A percentile compares a stretch with the other conserved stretches of the same genome.
phyloP scores from a whole-genome alignment of 108 stramenopile genomes.

The Skeletonema potamos region DNA sequence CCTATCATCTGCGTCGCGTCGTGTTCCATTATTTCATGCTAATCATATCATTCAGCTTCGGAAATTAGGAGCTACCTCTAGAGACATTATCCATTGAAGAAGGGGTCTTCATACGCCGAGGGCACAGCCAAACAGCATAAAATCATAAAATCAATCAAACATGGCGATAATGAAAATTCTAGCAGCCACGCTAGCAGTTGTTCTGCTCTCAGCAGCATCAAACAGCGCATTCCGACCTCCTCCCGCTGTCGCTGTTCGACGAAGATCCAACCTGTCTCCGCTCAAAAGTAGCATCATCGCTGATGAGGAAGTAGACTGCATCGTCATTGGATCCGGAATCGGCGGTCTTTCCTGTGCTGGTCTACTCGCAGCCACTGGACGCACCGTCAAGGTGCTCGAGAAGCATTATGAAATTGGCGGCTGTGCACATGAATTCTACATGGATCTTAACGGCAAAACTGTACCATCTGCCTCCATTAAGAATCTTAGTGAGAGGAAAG shows the following conservation, averaged over 20 bases:
- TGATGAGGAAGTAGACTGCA: conserved; percentile 68
- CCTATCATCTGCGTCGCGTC: no score
- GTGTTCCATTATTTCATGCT: no score
- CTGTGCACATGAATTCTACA: conserved; percentile 66
- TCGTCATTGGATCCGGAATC: conserved; percentile 88
- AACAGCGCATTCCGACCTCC: background rate
- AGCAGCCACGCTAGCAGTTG: background rate
- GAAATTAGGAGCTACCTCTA: no score
- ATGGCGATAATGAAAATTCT: background rate
- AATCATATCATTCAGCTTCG: no score
- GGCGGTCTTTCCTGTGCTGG: conserved; percentile 88
- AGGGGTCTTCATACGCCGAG: background rate
- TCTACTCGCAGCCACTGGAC: conserved; percentile 65
- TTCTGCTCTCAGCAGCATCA: background rate
- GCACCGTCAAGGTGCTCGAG: conserved; percentile 75
- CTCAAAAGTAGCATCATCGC: background rate
- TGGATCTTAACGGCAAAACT: conserved; percentile 28
- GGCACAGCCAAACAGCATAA: background rate
- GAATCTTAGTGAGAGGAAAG: conserved; percentile 20
- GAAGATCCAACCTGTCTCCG: background rate
- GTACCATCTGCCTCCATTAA: conserved; percentile 15
- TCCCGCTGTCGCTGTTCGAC: background rate
- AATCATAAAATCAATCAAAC: no score
- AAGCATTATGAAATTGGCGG: conserved; percentile 84
- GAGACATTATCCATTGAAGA: no score